Base-by-base conservation (phyloP, 306 rosid species). In the Cicer chorassanicum region DNA sequence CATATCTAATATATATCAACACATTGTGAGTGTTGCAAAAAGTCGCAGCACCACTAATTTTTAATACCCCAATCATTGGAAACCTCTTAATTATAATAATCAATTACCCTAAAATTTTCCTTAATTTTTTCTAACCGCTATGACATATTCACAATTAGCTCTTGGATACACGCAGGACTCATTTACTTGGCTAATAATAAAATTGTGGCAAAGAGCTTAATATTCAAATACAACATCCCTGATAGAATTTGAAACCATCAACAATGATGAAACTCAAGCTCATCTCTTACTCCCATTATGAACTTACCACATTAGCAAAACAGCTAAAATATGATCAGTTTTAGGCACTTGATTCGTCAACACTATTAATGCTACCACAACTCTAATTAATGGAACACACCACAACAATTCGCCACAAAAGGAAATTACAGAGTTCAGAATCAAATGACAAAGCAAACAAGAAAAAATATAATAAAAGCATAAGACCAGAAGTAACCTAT, bases 401-500 rank as follows among this genome's bases (percentile, higher is more conserved):
- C 18, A 9, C 65, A 65, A 65, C 9, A 63, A 62, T 45, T n/a
- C 62, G 9, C 60, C 40, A 12, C 18, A 11, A 49, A 60, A 67
- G 51, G 13, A 57, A 39, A 57, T 6, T 72, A n/a, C 1, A 29
- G 4, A 46, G 8, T 42, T 50, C 41, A 13, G 8, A 9, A 38
- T 65, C 45, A 65, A 67, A 55, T 60, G 24, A 66, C 1, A 1
- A 44, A 56, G 8, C 55, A 45, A 57, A 21, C 29, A 21, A 56
- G 8, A 80, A 80, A 29, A 65, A 34, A 42, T 6, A 7, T 10
- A 4, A 8, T 0, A 40, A 69, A 70, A 50, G 6, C 46, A 54
- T 15, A 15, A 57, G 48, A 18, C 51, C 53, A 45, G 54, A 12
- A 55, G 29, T 9, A 29, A 95, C 99, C 99, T 90, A 86, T 90